Evolutionary conservation across 352 stramenopile genomes (phyloP), one percentile per base, ranked within the genome.

Genomic region (Pythium sp.): DNA sequence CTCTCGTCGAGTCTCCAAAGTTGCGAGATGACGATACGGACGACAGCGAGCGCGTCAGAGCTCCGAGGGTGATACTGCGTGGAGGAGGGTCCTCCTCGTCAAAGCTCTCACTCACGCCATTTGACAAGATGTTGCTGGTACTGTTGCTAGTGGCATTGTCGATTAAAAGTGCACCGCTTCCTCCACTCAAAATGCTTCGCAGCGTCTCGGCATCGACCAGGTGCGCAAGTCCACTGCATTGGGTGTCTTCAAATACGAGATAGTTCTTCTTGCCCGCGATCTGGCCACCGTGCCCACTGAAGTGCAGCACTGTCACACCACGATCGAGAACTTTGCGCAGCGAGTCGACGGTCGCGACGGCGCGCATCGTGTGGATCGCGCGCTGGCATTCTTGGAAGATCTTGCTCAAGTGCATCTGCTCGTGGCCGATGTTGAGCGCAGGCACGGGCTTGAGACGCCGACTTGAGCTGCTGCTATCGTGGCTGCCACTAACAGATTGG

Each of bases 171-270:
- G 58, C 11, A 14, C 51, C 69, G 22, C 74, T 64, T 4, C 80
- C 78, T 0, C 78, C 70, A 41, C 71, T 78, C 28, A 94, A 64
- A 30, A 94, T 84, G 54, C 69, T 88, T 12, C 74, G 81, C 20
- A 94, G 69, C 18, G 82, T 90, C n/a, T 51, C 32, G 0, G 80
- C 80, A 28, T 92, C 78, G 11, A 92, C 79, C n/a, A 94, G 70
- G 54, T 94, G 86, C 5, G 82, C 84, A 0, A 94, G 60, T 0
- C 86, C 86, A 15, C 78, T 87, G 34, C 75, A 68, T 30, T 91
- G 80, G 15, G 82, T 87, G 74, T 94, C 86, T 73, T 94, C 86
- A 47, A 94, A 92, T 60, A 94, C 72, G 47, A 94, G 76, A 51
- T 71, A 90, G 65, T 89, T 84, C 15, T 64, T 84, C 62, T 81